Evolutionary conservation across 73 alveolate species (phyloP).

Genomic region (Blepharisma stoltei): DNA sequence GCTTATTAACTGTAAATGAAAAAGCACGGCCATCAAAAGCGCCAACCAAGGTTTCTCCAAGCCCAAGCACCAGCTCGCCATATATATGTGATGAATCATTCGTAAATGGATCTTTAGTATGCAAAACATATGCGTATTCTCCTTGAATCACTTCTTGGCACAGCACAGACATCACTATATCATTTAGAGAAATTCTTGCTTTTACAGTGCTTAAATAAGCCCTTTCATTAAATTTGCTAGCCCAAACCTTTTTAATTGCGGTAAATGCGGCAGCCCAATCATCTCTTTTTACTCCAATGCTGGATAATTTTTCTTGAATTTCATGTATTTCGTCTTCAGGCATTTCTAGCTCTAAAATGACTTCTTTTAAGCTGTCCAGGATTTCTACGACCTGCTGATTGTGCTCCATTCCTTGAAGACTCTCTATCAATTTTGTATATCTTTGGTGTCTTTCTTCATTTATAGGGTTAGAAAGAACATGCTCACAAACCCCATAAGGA

Average conservation of each 20-base stretch:
- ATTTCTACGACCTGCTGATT: background rate
- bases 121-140: constrained; percentile 81
- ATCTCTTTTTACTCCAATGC: constrained; percentile 57
- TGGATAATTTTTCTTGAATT: constrained; percentile 47
- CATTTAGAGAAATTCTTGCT: constrained; percentile 61
- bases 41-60: constrained; percentile 86
- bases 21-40: constrained; percentile 76
- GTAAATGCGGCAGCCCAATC: constrained; percentile 63
- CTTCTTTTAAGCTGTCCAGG: background rate
- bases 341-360: background rate
- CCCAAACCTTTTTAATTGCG: constrained; percentile 87
- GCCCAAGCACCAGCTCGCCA: constrained; percentile 74
- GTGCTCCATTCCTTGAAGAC: background rate
- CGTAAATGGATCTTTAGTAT: constrained; percentile 74
- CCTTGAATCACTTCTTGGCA: constrained; percentile 76
- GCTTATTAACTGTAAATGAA: constrained; percentile 60
- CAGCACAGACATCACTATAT: constrained; percentile 79
- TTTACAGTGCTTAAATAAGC: constrained; percentile 82
- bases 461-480: background rate
- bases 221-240: constrained; percentile 79
- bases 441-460: background rate
- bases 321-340: background rate
- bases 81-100: constrained; percentile 63
- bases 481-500: constrained; percentile 10
- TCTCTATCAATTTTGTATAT: background rate